A percentile compares a stretch with the other conserved stretches of the same genome.
Evolutionary conservation across 2,329 filamentous ascomycete genomes (phyloP).

Genomic region (Botrytis elliptica): DNA sequence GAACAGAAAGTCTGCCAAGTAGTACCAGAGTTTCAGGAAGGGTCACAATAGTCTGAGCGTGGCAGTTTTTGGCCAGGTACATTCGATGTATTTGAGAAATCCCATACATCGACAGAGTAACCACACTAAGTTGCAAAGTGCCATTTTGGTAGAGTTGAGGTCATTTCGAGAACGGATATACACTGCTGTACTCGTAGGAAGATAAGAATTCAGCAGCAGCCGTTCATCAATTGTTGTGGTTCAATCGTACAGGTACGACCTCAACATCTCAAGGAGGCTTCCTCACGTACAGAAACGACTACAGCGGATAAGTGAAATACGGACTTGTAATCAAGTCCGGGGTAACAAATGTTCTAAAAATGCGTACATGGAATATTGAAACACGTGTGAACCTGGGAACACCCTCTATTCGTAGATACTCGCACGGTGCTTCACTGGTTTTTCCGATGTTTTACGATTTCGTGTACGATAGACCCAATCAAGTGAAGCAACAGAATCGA

Average conservation of each 20-base stretch:
- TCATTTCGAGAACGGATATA: neutral
- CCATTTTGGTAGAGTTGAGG: neutral
- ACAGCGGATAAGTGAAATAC: neutral
- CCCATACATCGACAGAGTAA: neutral
- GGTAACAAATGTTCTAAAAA: neutral
- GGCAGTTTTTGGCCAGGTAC: neutral
- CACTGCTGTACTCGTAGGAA: neutral
- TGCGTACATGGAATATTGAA: neutral
- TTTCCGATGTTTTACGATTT: constrained; percentile 6
- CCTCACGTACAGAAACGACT: neutral
- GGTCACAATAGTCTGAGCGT: neutral
- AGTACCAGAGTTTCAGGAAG: neutral
- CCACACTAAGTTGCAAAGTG: neutral
- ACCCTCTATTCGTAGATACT: neutral
- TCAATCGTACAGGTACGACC: neutral
- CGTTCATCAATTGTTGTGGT: neutral
- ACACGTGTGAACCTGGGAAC: neutral
- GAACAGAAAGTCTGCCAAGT: neutral
- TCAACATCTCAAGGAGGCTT: neutral
- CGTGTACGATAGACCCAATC: neutral
- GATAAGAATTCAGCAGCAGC: neutral
- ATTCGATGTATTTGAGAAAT: neutral
- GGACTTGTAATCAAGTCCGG: neutral
- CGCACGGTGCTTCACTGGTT: neutral
- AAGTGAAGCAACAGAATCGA: neutral